These are phyloP conservation scores for Diplodia scrobiculata DNA, from an alignment of 2,329 filamentous ascomycete species.

Conservation along the genomic window DNA sequence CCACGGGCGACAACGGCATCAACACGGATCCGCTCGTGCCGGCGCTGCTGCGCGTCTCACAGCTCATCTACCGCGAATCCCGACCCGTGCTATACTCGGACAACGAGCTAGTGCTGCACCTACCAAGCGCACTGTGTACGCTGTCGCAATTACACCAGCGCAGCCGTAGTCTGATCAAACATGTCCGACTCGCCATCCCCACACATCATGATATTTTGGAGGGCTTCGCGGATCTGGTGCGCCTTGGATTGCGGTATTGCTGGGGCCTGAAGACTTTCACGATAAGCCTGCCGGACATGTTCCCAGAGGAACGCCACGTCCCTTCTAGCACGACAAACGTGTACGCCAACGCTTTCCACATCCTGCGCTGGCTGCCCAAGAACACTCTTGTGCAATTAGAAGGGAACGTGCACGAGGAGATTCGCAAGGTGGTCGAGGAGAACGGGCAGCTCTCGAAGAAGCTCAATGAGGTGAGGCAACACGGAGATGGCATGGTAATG, in stretches of 20 bases:
- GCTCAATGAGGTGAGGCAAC: slow-evolving; percentile 45
- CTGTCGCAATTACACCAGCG: slow-evolving; percentile 49
- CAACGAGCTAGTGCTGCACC: slow-evolving; percentile 46
- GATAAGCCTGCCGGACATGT: slow-evolving; percentile 43
- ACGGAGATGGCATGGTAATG: neutral
- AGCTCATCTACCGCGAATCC: slow-evolving; percentile 47
- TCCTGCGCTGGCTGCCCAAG: slow-evolving; percentile 50
- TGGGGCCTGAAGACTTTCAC: slow-evolving; percentile 49
- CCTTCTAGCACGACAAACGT: slow-evolving; percentile 45
- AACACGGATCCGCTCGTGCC: slow-evolving; percentile 43
- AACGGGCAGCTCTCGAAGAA: slow-evolving; percentile 46
- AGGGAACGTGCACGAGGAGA: slow-evolving; percentile 46
- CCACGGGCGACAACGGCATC: neutral
- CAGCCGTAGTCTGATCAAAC: slow-evolving; percentile 48
- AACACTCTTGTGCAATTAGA: slow-evolving; percentile 47
- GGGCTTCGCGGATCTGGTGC: slow-evolving; percentile 51
- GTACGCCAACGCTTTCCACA: slow-evolving; percentile 53
- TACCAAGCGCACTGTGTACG: slow-evolving; percentile 44
- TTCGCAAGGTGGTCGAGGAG: slow-evolving; percentile 48
- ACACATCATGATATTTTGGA: slow-evolving; percentile 52
- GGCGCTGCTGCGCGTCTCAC: slow-evolving; percentile 45
- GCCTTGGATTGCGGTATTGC: slow-evolving; percentile 51
- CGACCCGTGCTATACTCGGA: slow-evolving; percentile 47
- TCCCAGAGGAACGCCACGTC: slow-evolving; percentile 37
- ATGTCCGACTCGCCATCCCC: slow-evolving; percentile 49